These are phyloP conservation scores for Pythium graminicola DNA, from an alignment of 352 stramenopile genomes.

Conservation along the genomic window DNA sequence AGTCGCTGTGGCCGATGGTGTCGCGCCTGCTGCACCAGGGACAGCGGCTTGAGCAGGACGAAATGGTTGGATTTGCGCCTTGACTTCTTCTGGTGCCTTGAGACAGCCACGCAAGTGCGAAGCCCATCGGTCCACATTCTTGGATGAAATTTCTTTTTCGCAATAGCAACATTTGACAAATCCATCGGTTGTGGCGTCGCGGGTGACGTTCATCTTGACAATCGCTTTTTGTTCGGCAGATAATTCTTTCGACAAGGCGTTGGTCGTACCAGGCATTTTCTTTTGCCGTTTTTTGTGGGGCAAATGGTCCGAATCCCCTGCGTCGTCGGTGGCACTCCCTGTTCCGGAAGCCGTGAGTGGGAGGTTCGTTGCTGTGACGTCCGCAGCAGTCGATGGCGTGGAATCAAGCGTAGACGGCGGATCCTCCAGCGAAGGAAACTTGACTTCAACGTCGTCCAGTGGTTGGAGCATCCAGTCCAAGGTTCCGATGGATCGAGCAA, in stretches of 20 bases:
- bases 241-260: conserved; percentile 51
- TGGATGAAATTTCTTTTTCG: conserved; percentile 79
- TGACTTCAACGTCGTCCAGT: conserved; percentile 34
- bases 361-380: background rate
- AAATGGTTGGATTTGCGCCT: conserved; percentile 67
- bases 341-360: background rate
- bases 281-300: conserved; percentile 22
- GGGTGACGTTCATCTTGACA: conserved; percentile 69
- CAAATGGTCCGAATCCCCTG: conserved; percentile 23
- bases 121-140: conserved; percentile 79
- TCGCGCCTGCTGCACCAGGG: conserved; percentile 8
- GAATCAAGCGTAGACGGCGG: conserved; percentile 15
- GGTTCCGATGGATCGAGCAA: background rate
- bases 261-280: conserved; percentile 12
- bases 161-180: conserved; percentile 76
- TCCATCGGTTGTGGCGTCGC: conserved; percentile 43
- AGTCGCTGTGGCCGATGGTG: conserved; percentile 7
- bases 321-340: conserved; percentile 14
- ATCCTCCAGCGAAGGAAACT: conserved; percentile 22
- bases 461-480: conserved; percentile 36
- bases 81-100: conserved; percentile 73
- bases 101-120: conserved; percentile 70
- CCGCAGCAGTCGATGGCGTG: background rate
- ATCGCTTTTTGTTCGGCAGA: conserved; percentile 61
- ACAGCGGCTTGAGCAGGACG: conserved; percentile 20